Evolutionary conservation across 2,329 filamentous ascomycete species (phyloP), one percentile per base, ranked within the genome.

Genomic region (Orbilia brochopaga): DNA sequence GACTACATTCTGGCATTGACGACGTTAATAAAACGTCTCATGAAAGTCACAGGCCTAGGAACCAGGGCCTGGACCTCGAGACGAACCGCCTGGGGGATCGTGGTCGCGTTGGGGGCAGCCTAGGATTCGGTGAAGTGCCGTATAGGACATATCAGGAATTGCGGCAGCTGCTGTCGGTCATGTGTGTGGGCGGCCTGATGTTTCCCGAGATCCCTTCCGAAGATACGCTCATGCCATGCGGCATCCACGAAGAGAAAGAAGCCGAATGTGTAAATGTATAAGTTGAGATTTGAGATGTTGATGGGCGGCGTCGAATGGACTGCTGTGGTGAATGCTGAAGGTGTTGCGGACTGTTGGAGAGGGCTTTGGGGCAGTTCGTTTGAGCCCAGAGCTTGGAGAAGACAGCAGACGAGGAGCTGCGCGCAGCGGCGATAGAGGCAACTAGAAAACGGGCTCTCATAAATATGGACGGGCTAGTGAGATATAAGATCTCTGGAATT

Each of bases 261-360:
- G 40, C 6, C 40, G 32, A 13, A 37, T 37, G 32, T 37, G n/a
- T n/a, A n/a, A n/a, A n/a, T n/a, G n/a, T 42, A 42, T 15, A 6
- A 6, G 11, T 15, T 17, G 37, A 42, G 3, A 8, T 42, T 42
- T 13, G 37, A 42, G 37, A 42, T 42, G n/a, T 42, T 13, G 37
- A 42, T 15, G 5, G 13, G 13, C 4, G 37, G n/a, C n/a, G 4
- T 15, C n/a, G 4, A 17, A 15, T 42, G 37, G 13, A 13, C n/a
- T 42, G 37, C 37, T 42, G 15, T 17, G 23, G 17, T 19, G 19
- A 51, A 21, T 17, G 23, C 3, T 19, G 19, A 51, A 21, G 50
- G 50, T 35, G 50, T 53, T 53, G 50, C 19, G 46, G 23, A 19
- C 50, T 53, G 50, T 53, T 53, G 50, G 50, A 53, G 50, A 10